phyloP scores from a whole-genome alignment of 164 flowering plant genomes.

The Magnolia changhungtana region DNA sequence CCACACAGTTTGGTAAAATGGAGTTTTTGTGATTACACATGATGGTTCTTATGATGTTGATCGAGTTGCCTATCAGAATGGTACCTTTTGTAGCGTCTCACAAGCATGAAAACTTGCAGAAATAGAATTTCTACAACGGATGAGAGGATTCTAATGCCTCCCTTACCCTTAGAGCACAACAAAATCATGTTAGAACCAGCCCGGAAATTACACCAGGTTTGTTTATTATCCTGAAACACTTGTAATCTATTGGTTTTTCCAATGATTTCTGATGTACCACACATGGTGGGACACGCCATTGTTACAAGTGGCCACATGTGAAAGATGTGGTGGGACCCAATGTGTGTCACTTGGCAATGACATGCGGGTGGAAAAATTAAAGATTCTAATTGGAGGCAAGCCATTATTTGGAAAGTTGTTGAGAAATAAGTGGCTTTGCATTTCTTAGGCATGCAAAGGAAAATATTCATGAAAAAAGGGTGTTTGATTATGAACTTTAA shows the following conservation, averaged over 20 bases:
- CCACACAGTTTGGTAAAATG: conserved; percentile 39
- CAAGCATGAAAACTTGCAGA: conserved; percentile 36
- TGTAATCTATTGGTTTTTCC: background rate
- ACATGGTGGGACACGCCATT: too few species aligned
- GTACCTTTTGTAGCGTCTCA: conserved; percentile 23
- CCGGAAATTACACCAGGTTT: conserved; percentile 51
- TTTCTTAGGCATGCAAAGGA: too few species aligned
- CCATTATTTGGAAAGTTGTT: too few species aligned
- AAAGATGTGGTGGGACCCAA: too few species aligned
- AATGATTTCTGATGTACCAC: background rate
- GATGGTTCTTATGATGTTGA: conserved; percentile 41
- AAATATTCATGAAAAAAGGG: too few species aligned
- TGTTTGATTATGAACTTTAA: too few species aligned
- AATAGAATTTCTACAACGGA: conserved; percentile 27
- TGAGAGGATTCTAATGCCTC: conserved; percentile 37
- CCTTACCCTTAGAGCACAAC: conserved; percentile 36
- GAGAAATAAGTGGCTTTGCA: too few species aligned
- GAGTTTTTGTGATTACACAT: conserved; percentile 36
- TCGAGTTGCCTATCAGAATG: conserved; percentile 29
- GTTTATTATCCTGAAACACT: conserved; percentile 5
- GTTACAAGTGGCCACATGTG: too few species aligned
- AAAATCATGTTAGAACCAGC: conserved; percentile 39
- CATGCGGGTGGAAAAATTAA: too few species aligned
- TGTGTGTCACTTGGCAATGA: too few species aligned
- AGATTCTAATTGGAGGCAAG: too few species aligned